Evolutionary conservation across 1,139 yeast genomes (phyloP).

Genomic region (Saccharomyces hybrid): DNA sequence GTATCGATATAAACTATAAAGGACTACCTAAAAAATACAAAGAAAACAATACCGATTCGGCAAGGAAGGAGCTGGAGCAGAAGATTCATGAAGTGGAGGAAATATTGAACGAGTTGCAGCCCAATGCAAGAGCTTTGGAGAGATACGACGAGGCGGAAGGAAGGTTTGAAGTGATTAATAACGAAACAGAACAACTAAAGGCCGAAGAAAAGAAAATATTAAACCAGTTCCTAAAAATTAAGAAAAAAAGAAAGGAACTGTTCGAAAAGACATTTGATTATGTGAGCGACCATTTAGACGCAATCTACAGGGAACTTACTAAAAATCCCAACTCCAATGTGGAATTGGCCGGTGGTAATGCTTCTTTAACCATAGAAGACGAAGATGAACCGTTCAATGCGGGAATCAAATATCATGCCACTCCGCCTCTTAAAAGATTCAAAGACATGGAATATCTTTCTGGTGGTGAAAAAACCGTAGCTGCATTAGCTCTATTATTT

Average conservation of each 20-base stretch:
- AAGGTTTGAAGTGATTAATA: slow-evolving; percentile 52
- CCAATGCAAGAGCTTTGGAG: slow-evolving; percentile 74
- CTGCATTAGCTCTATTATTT: slow-evolving; percentile 85
- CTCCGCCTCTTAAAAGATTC: slow-evolving; percentile 94
- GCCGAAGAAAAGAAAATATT: slow-evolving; percentile 50
- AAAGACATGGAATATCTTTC: slow-evolving; percentile 88
- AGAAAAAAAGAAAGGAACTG: slow-evolving; percentile 47
- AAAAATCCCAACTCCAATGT: slow-evolving; percentile 42
- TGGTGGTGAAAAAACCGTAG: slow-evolving; percentile 96
- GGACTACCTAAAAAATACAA: slow-evolving; percentile 41
- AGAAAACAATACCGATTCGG: slow-evolving; percentile 30
- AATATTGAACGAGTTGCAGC: slow-evolving; percentile 57
- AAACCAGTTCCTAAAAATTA: slow-evolving; percentile 55
- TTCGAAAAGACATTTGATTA: slow-evolving; percentile 73
- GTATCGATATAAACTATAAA: slow-evolving; percentile 50
- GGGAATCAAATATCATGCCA: slow-evolving; percentile 86
- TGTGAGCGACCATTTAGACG: slow-evolving; percentile 63
- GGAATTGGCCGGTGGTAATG: slow-evolving; percentile 85
- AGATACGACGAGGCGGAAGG: slow-evolving; percentile 63
- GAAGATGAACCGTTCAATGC: slow-evolving; percentile 81
- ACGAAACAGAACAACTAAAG: slow-evolving; percentile 57
- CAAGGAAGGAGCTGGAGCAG: slow-evolving; percentile 36
- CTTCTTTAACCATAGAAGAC: slow-evolving; percentile 77
- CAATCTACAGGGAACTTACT: slow-evolving; percentile 82
- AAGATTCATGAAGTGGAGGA: slow-evolving; percentile 48